These are phyloP conservation scores for Fusarium torulosum DNA, from an alignment of 2,329 filamentous ascomycete species.

Conservation along the genomic window DNA sequence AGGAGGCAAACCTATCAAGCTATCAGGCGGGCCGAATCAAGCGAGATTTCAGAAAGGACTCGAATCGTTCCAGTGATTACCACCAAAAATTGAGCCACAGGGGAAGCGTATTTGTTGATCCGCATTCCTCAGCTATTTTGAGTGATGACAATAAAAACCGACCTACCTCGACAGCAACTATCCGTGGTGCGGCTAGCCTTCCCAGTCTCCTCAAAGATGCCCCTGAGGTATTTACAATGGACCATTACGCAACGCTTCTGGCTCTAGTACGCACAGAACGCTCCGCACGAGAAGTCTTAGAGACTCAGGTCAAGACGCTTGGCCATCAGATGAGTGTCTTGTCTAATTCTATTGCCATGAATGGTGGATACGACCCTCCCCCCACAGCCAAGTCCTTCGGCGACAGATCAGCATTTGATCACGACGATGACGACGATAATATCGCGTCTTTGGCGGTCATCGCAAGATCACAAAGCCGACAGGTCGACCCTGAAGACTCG, in stretches of 20 bases:
- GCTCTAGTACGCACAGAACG: constrained; percentile 69
- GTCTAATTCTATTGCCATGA: constrained; percentile 52
- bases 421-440: constrained; percentile 58
- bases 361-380: constrained; percentile 48
- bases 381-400: constrained; percentile 54
- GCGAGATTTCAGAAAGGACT: constrained; percentile 16
- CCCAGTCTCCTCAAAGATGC: constrained; percentile 55
- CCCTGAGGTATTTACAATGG: constrained; percentile 53
- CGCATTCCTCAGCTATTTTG: constrained; percentile 10
- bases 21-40: constrained; percentile 8
- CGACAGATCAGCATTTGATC: constrained; percentile 58
- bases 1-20: neutral
- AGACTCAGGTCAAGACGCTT: constrained; percentile 67
- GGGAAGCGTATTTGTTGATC: constrained; percentile 58
- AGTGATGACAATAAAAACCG: constrained; percentile 44
- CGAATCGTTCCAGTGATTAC: constrained; percentile 49
- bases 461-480: constrained; percentile 32
- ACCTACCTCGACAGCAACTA: constrained; percentile 61
- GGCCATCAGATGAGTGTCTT: constrained; percentile 63
- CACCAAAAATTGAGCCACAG: constrained; percentile 54
- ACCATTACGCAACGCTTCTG: constrained; percentile 64
- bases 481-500: constrained; percentile 53
- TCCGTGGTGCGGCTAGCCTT: constrained; percentile 62
- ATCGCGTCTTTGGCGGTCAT: constrained; percentile 36
- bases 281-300: constrained; percentile 66